phyloP scores from a whole-genome alignment of 129 eudicot species.

The Tanacetum coccineum region DNA sequence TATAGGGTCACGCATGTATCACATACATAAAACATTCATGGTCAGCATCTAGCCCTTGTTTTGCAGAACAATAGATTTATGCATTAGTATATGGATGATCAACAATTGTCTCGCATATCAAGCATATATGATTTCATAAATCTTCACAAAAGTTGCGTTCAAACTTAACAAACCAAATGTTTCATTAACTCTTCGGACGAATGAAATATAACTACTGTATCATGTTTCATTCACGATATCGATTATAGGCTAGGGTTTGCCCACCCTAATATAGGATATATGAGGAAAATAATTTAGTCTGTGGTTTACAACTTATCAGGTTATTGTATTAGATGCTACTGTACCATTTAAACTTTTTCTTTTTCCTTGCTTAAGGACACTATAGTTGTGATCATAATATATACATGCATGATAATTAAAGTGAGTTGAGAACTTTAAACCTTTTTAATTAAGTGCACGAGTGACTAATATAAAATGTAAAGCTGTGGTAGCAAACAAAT shows the following conservation, averaged over 20 bases:
- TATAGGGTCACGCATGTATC: no score
- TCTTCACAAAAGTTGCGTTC: not conserved
- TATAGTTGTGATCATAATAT: not conserved
- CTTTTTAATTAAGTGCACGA: conserved; percentile 29
- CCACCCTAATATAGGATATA: conserved; percentile 18
- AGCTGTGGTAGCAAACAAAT: conserved; percentile 30
- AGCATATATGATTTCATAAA: not conserved
- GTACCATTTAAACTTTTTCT: no score
- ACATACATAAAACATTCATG: no score
- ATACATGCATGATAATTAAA: conserved; percentile 20
- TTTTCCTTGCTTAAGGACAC: not conserved
- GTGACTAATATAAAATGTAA: conserved; percentile 22
- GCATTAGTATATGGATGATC: no score
- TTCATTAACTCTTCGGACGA: not conserved
- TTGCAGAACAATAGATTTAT: no score
- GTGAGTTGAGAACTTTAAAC: conserved; percentile 18
- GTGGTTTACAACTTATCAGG: not conserved
- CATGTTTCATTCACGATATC: not conserved
- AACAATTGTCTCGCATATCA: no score
- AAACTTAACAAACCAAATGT: not conserved
- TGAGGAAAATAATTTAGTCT: not conserved
- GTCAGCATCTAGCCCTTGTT: no score
- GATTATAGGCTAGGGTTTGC: not conserved
- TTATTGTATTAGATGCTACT: no score
- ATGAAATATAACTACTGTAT: not conserved